Conservation (phyloP, 495 filamentous ascomycete species). For the Tuber brumale region DNA sequence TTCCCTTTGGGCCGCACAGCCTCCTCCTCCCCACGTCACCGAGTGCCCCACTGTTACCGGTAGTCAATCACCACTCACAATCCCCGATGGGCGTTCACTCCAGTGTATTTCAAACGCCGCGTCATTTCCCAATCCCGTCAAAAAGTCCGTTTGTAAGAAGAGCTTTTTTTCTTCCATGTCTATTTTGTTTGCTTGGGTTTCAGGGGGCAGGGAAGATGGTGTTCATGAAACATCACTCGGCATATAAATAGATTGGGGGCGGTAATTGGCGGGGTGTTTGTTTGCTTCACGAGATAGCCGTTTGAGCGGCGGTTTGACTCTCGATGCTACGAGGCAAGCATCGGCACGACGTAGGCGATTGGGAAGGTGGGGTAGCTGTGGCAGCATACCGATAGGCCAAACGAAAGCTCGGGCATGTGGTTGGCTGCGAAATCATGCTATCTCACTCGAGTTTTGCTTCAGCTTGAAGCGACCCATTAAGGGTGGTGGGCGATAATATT, state of each 20-base stretch:
- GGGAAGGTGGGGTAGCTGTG: background rate
- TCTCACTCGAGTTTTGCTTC: background rate
- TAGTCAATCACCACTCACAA: background rate
- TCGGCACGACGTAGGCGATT: background rate
- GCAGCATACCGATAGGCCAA: background rate
- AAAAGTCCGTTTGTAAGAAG: background rate
- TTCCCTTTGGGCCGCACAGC: background rate
- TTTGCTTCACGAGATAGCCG: background rate
- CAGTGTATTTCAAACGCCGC: background rate
- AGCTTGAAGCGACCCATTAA: background rate
- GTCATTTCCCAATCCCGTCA: background rate
- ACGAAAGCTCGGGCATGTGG: background rate
- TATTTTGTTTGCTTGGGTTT: background rate
- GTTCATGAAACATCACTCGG: conserved; percentile 2
- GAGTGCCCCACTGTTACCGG: background rate
- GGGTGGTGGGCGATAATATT: background rate
- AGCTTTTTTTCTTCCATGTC: background rate
- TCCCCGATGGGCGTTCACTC: background rate
- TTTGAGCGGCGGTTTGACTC: background rate
- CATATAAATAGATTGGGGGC: background rate
- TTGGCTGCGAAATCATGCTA: background rate
- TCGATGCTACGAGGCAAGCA: background rate
- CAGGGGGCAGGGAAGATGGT: background rate
- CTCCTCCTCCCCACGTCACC: background rate
- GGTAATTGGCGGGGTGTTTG: background rate